Evolutionary conservation across 495 filamentous ascomycete species (phyloP).

Genomic region (Letharia lupina): DNA sequence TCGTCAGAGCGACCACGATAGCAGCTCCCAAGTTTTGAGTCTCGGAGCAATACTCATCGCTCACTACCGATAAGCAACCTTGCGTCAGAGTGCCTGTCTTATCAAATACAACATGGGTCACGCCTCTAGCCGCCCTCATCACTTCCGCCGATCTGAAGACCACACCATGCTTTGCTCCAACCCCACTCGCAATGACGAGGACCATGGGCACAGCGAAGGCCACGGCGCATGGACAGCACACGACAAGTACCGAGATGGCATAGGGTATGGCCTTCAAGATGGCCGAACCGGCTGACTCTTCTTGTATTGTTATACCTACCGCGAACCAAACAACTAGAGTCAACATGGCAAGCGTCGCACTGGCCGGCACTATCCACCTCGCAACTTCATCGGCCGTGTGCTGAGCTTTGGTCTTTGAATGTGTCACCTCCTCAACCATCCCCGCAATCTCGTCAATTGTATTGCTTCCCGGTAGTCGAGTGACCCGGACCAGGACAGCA

Average conservation of each 20-base stretch:
- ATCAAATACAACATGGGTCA: conserved; percentile 69
- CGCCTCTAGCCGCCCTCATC: conserved; percentile 56
- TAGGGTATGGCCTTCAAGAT: conserved; percentile 59
- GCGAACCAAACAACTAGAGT: conserved; percentile 56
- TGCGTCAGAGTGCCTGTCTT: conserved; percentile 73
- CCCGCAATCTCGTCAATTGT: conserved; percentile 59
- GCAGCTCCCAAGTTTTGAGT: conserved; percentile 14
- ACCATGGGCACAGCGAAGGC: conserved; percentile 82
- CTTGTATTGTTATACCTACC: conserved; percentile 41
- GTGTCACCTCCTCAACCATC: conserved; percentile 65
- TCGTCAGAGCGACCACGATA: conserved; percentile 43
- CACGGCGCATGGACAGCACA: conserved; percentile 77
- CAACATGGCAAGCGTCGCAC: conserved; percentile 47
- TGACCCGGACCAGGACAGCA: conserved; percentile 47
- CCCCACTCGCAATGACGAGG: conserved; percentile 59
- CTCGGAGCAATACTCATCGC: conserved; percentile 28
- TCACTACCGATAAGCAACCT: conserved; percentile 46
- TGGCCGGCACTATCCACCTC: conserved; percentile 56
- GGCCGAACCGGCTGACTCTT: conserved; percentile 38
- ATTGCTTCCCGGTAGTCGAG: conserved; percentile 57
- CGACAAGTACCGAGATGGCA: conserved; percentile 61
- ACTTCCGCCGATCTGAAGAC: conserved; percentile 59
- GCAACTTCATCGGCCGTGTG: conserved; percentile 62
- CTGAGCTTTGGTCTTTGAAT: conserved; percentile 61
- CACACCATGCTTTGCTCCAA: conserved; percentile 57